Evolutionary conservation across 495 filamentous ascomycete species (phyloP).

Genomic region (Hypomontagnella submonticulosa): DNA sequence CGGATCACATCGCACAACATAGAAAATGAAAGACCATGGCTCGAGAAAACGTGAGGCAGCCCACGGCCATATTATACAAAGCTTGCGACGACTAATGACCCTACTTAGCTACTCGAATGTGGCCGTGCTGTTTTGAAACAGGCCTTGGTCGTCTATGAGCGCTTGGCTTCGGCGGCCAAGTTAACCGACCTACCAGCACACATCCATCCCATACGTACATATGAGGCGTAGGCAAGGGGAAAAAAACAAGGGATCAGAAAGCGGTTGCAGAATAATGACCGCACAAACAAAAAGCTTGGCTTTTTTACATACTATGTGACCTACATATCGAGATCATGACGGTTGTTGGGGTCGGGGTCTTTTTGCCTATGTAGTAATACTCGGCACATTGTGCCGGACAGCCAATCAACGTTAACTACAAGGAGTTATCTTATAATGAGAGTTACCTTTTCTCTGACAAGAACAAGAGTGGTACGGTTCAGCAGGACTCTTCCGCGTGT

Average conservation of each 20-base stretch:
- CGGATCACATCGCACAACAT: conserved; percentile 1
- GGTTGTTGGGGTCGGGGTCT: conserved; percentile 1
- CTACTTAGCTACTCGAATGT: conserved; percentile 25
- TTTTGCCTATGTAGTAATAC: conserved; percentile 12
- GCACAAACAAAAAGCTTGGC: conserved; percentile 37
- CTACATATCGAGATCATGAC: conserved; percentile 4
- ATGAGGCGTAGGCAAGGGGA: conserved; percentile 7
- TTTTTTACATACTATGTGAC: conserved; percentile 7
- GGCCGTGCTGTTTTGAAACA: conserved; percentile 41
- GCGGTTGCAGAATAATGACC: conserved; percentile 33
- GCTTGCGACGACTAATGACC: conserved; percentile 19
- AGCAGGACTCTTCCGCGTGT: neutral
- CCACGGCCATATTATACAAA: conserved; percentile 30
- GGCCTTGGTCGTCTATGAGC: conserved; percentile 30
- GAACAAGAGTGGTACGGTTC: neutral
- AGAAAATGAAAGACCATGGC: conserved; percentile 3
- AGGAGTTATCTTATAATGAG: neutral
- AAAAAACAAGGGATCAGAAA: neutral
- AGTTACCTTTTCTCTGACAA: conserved; percentile 1
- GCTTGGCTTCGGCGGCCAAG: conserved; percentile 35
- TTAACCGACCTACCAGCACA: conserved; percentile 10
- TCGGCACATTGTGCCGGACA: conserved; percentile 22
- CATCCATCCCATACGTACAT: conserved; percentile 13
- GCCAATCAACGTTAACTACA: conserved; percentile 13
- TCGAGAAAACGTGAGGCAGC: conserved; percentile 30